A percentile compares a stretch with the other conserved stretches of the same genome.
phyloP scores from a whole-genome alignment of 768 basidiomycete species.

The Hypholoma sublateritium region DNA sequence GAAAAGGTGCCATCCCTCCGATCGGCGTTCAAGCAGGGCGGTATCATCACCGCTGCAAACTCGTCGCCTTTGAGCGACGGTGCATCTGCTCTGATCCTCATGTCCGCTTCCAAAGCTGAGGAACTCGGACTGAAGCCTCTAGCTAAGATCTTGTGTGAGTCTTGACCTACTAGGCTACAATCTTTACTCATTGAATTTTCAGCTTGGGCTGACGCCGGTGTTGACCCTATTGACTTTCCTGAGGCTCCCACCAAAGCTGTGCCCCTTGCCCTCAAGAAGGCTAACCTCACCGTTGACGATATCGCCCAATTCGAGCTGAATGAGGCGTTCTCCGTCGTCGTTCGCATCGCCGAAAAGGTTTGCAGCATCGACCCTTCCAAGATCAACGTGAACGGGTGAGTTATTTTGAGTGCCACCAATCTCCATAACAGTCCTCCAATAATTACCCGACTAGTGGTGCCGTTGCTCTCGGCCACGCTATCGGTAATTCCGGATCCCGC shows the following conservation, averaged over 20 bases:
- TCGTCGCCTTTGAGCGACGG: conserved; percentile 95
- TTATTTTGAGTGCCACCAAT: conserved; percentile 8
- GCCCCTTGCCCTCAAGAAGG: conserved; percentile 84
- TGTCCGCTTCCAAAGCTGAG: conserved; percentile 90
- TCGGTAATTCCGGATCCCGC: conserved; percentile 93
- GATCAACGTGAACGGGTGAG: conserved; percentile 87
- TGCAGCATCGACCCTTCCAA: conserved; percentile 82
- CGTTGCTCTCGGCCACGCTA: conserved; percentile 93
- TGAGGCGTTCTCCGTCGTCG: conserved; percentile 96
- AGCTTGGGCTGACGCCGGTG: conserved; percentile 98
- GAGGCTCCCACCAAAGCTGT: conserved; percentile 90
- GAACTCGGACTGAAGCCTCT: conserved; percentile 90
- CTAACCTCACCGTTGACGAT: conserved; percentile 79
- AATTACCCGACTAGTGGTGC: conserved; percentile 67
- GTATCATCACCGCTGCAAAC: conserved; percentile 95
- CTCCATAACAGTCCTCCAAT: conserved; percentile 7
- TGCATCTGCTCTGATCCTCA: conserved; percentile 92
- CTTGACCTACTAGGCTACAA: conserved; percentile 4
- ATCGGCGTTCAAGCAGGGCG: conserved; percentile 88
- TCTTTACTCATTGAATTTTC: conserved; percentile 8
- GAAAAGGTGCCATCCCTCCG: conserved; percentile 90
- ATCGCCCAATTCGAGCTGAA: conserved; percentile 95
- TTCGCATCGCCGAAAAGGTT: conserved; percentile 87
- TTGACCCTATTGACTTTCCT: conserved; percentile 97
- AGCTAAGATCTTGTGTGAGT: conserved; percentile 92